Evolutionary conservation across 495 filamentous ascomycete species (phyloP), one percentile per base, ranked within the genome.

Genomic region (Penicillium coffeae): DNA sequence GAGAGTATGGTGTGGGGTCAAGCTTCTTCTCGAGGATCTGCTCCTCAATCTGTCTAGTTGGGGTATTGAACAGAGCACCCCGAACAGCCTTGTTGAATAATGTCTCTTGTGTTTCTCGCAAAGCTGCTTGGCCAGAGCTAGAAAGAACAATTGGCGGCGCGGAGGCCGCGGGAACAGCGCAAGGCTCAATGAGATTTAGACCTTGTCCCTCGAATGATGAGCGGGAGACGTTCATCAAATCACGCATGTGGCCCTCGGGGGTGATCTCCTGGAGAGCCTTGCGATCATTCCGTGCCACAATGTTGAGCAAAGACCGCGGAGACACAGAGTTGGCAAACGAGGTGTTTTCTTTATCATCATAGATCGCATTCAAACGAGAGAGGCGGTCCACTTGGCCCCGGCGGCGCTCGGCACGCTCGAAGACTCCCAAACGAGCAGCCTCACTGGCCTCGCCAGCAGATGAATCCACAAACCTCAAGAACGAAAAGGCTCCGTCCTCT

Each of bases 91-190:
- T 53, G 52, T 91, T 95, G 77, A 96, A 99, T 54, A 96, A 62
- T 19, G 82, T 76, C 21, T 86, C 78, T 54, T 87, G 75, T 42
- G 83, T 85, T 61, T 96, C 89, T 16, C 75, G 68, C 27, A 78
- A 56, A 1, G 85, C 74, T 5, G 73, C 76, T 50, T 85, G 85
- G 48, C 85, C 87, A 15, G 85, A 81, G 62, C 84, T 89, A 21
- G 82, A 73, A 3, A 96, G 75, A 38, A 87, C 81, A 52, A 97
- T 85, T 0, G 93, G 93, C 12, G 93, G 91, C n/a, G 92, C 90
- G 1, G 88, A 82, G 5, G 88, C 89, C 14, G 75, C 76, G 3
- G 87, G 87, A 39, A 80, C 69, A 14, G 84, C 87, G 51, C 86
- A 87, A 51, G 89, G 85, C 65, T 97, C 94, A 35, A 95, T 83